Evolutionary conservation across 2,329 filamentous ascomycete genomes (phyloP).

Genomic region (Fusarium oxysporum): DNA sequence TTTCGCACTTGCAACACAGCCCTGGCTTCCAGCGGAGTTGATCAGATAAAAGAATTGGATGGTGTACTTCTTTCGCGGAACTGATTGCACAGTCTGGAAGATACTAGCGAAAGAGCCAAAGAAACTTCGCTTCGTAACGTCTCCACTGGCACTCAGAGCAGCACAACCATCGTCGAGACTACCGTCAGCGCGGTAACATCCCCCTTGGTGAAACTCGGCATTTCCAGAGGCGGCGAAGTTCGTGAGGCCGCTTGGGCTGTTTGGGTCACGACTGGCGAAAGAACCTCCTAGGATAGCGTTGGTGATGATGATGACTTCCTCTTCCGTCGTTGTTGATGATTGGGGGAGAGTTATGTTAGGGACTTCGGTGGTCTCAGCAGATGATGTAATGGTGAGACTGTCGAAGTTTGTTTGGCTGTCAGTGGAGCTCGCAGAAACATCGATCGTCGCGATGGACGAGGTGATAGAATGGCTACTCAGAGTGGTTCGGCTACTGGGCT

Average conservation of each 20-base stretch:
- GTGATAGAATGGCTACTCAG: background rate
- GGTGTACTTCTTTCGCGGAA: conserved; percentile 3
- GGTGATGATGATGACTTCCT: background rate
- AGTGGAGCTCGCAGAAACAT: background rate
- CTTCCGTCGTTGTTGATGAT: background rate
- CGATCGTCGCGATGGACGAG: background rate
- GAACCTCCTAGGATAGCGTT: background rate
- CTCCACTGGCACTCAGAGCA: conserved; percentile 1
- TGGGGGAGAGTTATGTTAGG: background rate
- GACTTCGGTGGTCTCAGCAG: background rate
- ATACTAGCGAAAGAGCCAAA: conserved; percentile 9
- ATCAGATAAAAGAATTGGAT: conserved; percentile 20
- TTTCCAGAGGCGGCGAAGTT: background rate
- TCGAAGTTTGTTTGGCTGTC: background rate
- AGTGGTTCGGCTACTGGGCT: background rate
- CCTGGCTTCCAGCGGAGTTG: background rate
- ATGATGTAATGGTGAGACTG: background rate
- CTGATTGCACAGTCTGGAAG: background rate
- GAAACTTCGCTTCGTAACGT: background rate
- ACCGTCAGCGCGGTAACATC: conserved; percentile 7
- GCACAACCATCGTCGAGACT: conserved; percentile 20
- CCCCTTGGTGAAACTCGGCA: background rate
- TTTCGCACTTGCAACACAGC: background rate
- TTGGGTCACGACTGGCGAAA: conserved; percentile 1
- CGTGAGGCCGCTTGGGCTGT: conserved; percentile 4